phyloP scores from a whole-genome alignment of 768 basidiomycete genomes.

The Pholiota molesta region DNA sequence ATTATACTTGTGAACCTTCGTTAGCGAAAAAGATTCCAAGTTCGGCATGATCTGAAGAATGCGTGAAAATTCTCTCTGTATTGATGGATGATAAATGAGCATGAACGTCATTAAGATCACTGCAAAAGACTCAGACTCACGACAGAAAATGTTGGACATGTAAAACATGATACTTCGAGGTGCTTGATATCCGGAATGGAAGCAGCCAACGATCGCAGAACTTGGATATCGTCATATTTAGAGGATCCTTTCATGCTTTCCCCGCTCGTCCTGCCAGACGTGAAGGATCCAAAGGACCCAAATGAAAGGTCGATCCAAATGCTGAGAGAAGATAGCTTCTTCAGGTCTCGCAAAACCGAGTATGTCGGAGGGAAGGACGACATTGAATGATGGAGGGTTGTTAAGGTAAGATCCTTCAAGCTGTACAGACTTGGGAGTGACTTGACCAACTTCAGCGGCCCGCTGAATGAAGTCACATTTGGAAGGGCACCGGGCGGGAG shows the following conservation, averaged over 20 bases:
- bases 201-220: slow-evolving; percentile 31
- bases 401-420: slow-evolving; percentile 32
- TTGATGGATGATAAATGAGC: background rate
- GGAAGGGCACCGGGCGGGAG: slow-evolving; percentile 28
- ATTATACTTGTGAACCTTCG: slow-evolving; percentile 37
- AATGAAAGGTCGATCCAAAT: slow-evolving; percentile 42
- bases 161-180: slow-evolving; percentile 38
- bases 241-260: slow-evolving; percentile 20
- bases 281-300: slow-evolving; percentile 15
- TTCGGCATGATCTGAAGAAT: slow-evolving; percentile 30
- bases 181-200: slow-evolving; percentile 34
- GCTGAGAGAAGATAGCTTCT: slow-evolving; percentile 30
- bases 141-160: slow-evolving; percentile 36
- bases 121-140: slow-evolving; percentile 26
- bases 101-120: slow-evolving; percentile 3
- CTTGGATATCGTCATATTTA: slow-evolving; percentile 31
- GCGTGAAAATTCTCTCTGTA: slow-evolving; percentile 36
- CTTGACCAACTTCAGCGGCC: slow-evolving; percentile 32
- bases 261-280: slow-evolving; percentile 17
- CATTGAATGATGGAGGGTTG: slow-evolving; percentile 34
- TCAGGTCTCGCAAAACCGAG: slow-evolving; percentile 30
- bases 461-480: slow-evolving; percentile 33
- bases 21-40: slow-evolving; percentile 36
- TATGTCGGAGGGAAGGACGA: slow-evolving; percentile 36
- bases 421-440: slow-evolving; percentile 31